These are phyloP conservation scores for Nakazawaea ambrosiae DNA, from an alignment of 805 yeast genomes.

Conservation along the genomic window DNA sequence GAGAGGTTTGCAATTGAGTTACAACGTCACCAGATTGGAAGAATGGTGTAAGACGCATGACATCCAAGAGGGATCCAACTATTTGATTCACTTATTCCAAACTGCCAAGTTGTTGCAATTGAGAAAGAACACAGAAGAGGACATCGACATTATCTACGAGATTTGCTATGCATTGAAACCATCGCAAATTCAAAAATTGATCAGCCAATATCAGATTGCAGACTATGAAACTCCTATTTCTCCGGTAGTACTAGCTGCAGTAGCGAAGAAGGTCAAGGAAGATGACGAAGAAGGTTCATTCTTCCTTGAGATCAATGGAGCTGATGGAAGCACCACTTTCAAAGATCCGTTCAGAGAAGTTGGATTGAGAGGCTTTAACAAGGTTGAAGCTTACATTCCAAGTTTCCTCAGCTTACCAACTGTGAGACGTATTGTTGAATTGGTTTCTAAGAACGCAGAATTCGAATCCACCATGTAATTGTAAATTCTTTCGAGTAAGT, in stretches of 20 bases:
- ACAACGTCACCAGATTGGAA: conserved; percentile 91
- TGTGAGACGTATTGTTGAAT: conserved; percentile 80
- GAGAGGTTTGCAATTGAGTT: conserved; percentile 93
- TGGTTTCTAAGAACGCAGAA: conserved; percentile 72
- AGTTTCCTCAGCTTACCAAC: conserved; percentile 88
- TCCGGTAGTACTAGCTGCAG: conserved; percentile 68
- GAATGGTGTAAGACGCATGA: conserved; percentile 98
- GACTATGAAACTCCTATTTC: conserved; percentile 93
- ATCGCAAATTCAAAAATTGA: conserved; percentile 88
- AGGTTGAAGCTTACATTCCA: conserved; percentile 89
- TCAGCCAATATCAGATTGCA: conserved; percentile 83
- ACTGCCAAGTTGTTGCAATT: conserved; percentile 90
- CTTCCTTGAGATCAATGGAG: conserved; percentile 62
- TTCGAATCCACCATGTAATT: conserved; percentile 8
- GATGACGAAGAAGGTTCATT: conserved; percentile 47
- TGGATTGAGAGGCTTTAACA: conserved; percentile 67
- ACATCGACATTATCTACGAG: conserved; percentile 86
- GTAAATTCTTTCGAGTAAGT: no score
- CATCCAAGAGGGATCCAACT: conserved; percentile 77
- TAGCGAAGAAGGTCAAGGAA: conserved; percentile 72
- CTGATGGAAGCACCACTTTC: conserved; percentile 56
- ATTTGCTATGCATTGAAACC: conserved; percentile 93
- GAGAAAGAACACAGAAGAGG: conserved; percentile 82
- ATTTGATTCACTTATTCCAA: conserved; percentile 82
- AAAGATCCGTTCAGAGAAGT: conserved; percentile 79